Base-by-base conservation (phyloP, 352 stramenopile species). In the Phytopythium kandeliae region DNA sequence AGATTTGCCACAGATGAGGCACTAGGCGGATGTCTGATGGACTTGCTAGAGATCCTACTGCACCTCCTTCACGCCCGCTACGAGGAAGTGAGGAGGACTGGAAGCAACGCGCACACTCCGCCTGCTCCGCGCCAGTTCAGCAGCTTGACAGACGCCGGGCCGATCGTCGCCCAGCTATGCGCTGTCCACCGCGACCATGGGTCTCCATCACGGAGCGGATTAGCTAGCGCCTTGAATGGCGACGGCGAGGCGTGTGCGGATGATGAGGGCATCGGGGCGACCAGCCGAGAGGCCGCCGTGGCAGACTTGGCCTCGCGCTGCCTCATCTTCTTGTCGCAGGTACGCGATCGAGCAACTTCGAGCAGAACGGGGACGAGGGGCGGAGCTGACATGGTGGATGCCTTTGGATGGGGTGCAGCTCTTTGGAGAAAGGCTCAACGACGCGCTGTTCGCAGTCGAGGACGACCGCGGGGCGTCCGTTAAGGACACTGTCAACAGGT, bases 321-420 rank as follows among this genome's bases (percentile, higher is more conserved):
- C 52, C 57, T 89, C 35, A 57, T 86, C 10, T 78, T 74, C 19
- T 53, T 84, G 19, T 86, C 78, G 6, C 78, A 86, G 74, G 78
- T 86, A 63, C 49, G 35, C n/a, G 15, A 44, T 13, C 21, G 0
- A 26, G 25, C 13, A n/a, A 41, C 35, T 49, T 4, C 15, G 43
- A 12, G 15, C 1, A 17, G 10, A 21, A 13, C 22, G 4, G 12
- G 19, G 13, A 0, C 7, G 36, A 13, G 16, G 21, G 34, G 22
- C 31, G 6, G 31, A 35, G 7, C 7, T 35, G 6, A 35, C 31
- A 13, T 13, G 31, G 6, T 10, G 31, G 16, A 28, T 49, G 30
- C 12, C 54, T 25, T 52, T 12, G 33, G n/a, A n/a, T n/a, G 31
- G 7, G 31, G 7, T 19, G 45, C 31, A 89, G 78, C 67, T 85